Evolutionary conservation across 2,329 filamentous ascomycete genomes (phyloP), one percentile per base, ranked within the genome.

Genomic region (Exophiala mesophila): DNA sequence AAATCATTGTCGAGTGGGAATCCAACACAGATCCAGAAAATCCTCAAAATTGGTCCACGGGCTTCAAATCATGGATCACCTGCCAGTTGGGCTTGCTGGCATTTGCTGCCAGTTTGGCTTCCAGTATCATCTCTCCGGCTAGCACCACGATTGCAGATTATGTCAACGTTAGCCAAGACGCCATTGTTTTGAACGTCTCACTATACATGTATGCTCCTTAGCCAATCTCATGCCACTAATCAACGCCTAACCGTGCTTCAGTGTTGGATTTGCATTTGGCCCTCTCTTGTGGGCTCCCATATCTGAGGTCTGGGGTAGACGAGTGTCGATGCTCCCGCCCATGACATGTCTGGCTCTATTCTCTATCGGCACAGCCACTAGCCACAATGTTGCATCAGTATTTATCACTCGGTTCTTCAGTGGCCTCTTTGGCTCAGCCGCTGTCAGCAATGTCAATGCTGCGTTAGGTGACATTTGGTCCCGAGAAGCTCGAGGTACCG

Each of bases 41-140:
- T 44, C 74, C 74, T 0, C 62, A 65, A 36, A 73, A 73, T 47
- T 76, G 67, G 62, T 57, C 59, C 0, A 53, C 57, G 4, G 31
- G 36, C 3, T 67, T 70, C 47, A 74, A 74, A 55, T 62, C 59
- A 33, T 72, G 64, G 60, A 59, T 75, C 37, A 74, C 72, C 0
- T 61, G 73, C 13, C 64, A 71, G 38, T 54, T 77, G 23, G 66
- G 70, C 17, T 63, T 76, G 61, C 59, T 76, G 12, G 72, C 74
- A 1, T 55, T 76, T n/a, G 59, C 64, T 6, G 71, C 69, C 12
- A 71, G 66, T 45, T 54, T 74, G 35, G 73, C 70, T 3, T 72
- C 70, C 4, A 72, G 69, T 13, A 73, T 77, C 42, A 70, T 72
- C 28, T 61, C 72, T 2, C 68, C 73, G 1, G 74, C 70, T 2